Conservation (phyloP, 495 filamentous ascomycete genomes). For the Aspergillus hancockii region DNA sequence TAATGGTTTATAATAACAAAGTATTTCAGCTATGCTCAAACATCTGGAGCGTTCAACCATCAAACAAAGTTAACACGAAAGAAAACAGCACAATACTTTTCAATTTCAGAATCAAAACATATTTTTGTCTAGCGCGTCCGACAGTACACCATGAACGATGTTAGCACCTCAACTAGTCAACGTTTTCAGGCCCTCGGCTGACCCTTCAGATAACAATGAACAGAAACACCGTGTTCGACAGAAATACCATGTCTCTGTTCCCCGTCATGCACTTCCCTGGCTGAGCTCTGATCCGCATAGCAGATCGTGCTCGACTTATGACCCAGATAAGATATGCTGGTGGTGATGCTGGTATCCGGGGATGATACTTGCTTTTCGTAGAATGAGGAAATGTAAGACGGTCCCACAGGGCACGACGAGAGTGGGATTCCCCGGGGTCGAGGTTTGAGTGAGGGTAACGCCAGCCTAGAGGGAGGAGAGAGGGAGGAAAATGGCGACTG, state of each 20-base stretch:
- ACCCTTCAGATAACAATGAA: constrained; percentile 17
- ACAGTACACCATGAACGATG: background rate
- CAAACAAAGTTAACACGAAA: background rate
- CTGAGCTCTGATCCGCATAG: constrained; percentile 25
- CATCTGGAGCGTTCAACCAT: background rate
- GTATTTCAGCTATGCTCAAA: background rate
- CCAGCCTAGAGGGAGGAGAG: constrained; percentile 79
- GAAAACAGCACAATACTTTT: background rate
- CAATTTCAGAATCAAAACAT: no score
- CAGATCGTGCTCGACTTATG: constrained; percentile 24
- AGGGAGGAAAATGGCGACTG: constrained; percentile 73
- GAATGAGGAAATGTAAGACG: constrained; percentile 20
- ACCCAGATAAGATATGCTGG: background rate
- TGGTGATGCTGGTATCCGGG: background rate
- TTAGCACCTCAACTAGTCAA: background rate
- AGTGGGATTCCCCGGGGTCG: constrained; percentile 4
- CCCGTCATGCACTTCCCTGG: constrained; percentile 16
- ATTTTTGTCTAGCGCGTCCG: background rate
- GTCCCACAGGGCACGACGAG: constrained; percentile 34
- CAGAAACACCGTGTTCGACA: constrained; percentile 38
- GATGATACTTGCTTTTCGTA: constrained; percentile 10
- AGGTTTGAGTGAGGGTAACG: constrained; percentile 34
- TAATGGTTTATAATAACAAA: no score
- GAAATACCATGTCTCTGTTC: constrained; percentile 27
- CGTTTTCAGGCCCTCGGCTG: background rate